Percentiles rank a stretch among this genome's conserved stretches.
Conservation (phyloP, 352 stramenopile species). For the Phytophthora syringae region DNA sequence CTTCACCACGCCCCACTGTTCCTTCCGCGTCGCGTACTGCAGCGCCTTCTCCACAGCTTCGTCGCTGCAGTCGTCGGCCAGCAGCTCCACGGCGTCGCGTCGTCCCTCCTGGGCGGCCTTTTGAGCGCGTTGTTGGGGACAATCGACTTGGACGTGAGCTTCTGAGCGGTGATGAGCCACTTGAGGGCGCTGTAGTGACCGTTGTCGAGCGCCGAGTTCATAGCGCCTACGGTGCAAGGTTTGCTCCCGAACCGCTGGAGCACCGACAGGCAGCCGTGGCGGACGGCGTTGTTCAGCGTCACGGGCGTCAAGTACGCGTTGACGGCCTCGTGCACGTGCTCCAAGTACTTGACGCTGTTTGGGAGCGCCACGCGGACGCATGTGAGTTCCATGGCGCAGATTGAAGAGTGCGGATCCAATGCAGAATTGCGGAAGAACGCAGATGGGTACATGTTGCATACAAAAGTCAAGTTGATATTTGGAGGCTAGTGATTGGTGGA, state of each 20-base stretch:
- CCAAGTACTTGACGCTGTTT: not conserved
- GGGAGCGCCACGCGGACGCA: not conserved
- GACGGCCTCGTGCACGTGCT: not conserved
- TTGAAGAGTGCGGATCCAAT: not conserved
- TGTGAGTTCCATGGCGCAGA: not conserved
- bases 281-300: not conserved
- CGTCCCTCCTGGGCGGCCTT: not conserved
- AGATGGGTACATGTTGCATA: not conserved
- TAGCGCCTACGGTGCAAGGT: not conserved
- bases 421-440: not conserved
- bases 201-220: not conserved
- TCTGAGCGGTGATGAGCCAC: not conserved
- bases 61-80: not conserved
- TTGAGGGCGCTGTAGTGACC: not conserved
- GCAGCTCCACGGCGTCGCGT: not conserved
- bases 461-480: not conserved
- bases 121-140: not conserved
- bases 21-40: not conserved
- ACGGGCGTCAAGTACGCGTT: not conserved
- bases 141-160: not conserved
- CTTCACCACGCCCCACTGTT: not conserved
- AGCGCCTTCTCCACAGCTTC: not conserved
- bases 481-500: not conserved
- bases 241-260: not conserved
- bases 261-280: not conserved